Evolutionary conservation across 495 filamentous ascomycete species (phyloP).

Genomic region (Apiosordaria backusii): DNA sequence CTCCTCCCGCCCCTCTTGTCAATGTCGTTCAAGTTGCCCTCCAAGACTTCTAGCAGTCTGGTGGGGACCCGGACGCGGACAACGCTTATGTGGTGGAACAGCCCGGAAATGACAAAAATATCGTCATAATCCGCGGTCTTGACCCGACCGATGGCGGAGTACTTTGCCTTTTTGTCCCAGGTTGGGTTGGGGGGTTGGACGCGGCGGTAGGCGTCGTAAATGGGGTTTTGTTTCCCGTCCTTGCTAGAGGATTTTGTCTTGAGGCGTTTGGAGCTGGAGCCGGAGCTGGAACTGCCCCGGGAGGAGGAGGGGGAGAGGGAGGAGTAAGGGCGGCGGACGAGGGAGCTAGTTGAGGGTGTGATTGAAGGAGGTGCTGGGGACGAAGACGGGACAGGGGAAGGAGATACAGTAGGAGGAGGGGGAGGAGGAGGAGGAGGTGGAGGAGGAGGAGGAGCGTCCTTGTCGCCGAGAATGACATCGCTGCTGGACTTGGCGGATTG

Average conservation of each 20-base stretch:
- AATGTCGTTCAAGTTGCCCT: slow-evolving; percentile 30
- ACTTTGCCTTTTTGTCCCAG: slow-evolving; percentile 77
- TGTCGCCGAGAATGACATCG: slow-evolving; percentile 42
- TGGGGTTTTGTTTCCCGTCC: slow-evolving; percentile 41
- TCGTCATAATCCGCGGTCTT: slow-evolving; percentile 48
- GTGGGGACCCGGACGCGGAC: slow-evolving; percentile 69
- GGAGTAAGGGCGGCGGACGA: background rate
- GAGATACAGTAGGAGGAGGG: slow-evolving; percentile 1
- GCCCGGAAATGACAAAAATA: slow-evolving; percentile 75
- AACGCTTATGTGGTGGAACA: slow-evolving; percentile 81
- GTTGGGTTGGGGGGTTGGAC: slow-evolving; percentile 58
- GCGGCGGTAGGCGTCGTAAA: slow-evolving; percentile 56
- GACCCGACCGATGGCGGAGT: slow-evolving; percentile 66
- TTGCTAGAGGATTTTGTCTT: slow-evolving; percentile 32
- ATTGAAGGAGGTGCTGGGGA: slow-evolving; percentile 2
- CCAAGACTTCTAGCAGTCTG: slow-evolving; percentile 55
- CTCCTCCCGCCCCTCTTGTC: slow-evolving; percentile 22
- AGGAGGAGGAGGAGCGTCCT: slow-evolving; percentile 32
- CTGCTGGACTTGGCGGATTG: slow-evolving; percentile 29
- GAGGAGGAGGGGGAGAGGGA: background rate
- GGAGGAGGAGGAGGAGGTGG: background rate
- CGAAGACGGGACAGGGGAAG: slow-evolving; percentile 6
- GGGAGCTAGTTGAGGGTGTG: background rate
- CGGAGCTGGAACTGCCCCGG: slow-evolving; percentile 3
- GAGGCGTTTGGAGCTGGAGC: slow-evolving; percentile 36